Evolutionary conservation across 768 basidiomycete genomes (phyloP).

Genomic region (Pisolithus marmoratus): DNA sequence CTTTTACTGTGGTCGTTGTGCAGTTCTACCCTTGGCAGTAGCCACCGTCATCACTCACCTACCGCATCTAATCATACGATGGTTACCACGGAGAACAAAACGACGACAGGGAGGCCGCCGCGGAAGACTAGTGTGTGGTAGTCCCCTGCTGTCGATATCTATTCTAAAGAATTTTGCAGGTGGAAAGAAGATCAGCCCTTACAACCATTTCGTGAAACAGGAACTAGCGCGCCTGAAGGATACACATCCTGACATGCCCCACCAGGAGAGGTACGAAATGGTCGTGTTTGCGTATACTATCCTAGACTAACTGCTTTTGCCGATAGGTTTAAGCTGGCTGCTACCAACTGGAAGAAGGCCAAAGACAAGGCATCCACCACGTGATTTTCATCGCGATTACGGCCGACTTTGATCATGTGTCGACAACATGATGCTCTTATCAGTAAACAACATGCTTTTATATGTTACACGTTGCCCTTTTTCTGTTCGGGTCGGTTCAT

Average conservation of each 20-base stretch:
- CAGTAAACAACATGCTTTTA: conserved; percentile 23
- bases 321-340: conserved; percentile 63
- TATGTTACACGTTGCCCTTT: conserved; percentile 9
- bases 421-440: conserved; percentile 25
- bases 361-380: conserved; percentile 44
- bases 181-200: conserved; percentile 56
- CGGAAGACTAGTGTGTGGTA: conserved; percentile 48
- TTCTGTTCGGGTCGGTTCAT: not conserved
- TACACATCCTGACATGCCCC: conserved; percentile 62
- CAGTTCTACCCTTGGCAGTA: conserved; percentile 10
- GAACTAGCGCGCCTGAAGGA: conserved; percentile 79
- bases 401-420: not conserved
- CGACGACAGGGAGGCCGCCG: conserved; percentile 39
- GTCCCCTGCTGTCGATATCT: conserved; percentile 8
- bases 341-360: conserved; percentile 72
- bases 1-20: conserved; percentile 24
- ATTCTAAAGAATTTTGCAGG: conserved; percentile 48
- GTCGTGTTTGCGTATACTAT: not conserved
- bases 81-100: conserved; percentile 35
- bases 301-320: conserved; percentile 5
- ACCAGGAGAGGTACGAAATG: conserved; percentile 61
- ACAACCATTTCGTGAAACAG: conserved; percentile 77
- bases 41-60: conserved; percentile 5
- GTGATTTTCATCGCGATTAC: conserved; percentile 11
- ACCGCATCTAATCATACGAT: conserved; percentile 24